Percentiles rank a stretch among this genome's conserved stretches.
phyloP scores from a whole-genome alignment of 1,284 basidiomycete species.

The Peniophora sp. region DNA sequence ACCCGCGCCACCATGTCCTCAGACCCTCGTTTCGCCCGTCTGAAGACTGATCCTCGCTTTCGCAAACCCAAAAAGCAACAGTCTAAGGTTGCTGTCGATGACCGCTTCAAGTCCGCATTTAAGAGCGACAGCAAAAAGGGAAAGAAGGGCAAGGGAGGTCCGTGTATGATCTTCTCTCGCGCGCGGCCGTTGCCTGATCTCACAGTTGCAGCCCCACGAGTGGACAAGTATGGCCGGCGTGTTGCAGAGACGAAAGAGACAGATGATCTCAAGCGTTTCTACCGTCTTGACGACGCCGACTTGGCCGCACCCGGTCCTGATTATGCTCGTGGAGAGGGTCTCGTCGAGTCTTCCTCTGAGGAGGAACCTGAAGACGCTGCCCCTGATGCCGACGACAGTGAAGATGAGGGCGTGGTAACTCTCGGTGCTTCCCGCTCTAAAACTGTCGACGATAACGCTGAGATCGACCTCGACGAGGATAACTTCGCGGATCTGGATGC shows the following conservation, averaged over 20 bases:
- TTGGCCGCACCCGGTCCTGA: conserved; percentile 47
- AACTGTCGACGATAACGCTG: conserved; percentile 29
- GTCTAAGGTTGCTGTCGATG: conserved; percentile 84
- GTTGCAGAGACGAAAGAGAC: conserved; percentile 63
- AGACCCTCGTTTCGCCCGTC: conserved; percentile 80
- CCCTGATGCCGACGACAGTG: conserved; percentile 38
- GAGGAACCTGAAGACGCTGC: conserved; percentile 37
- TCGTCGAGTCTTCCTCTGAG: conserved; percentile 85
- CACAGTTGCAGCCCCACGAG: conserved; percentile 36
- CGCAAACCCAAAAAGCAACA: conserved; percentile 74
- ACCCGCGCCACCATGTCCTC: conserved; percentile 38
- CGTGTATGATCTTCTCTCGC: conserved; percentile 12
- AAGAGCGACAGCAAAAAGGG: conserved; percentile 35
- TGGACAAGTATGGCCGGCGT: conserved; percentile 89
- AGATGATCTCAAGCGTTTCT: conserved; percentile 79
- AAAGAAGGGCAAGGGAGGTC: conserved; percentile 29
- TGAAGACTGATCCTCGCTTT: conserved; percentile 92
- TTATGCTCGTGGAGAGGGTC: conserved; percentile 84
- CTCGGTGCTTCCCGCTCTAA: conserved; percentile 37
- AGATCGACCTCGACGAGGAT: conserved; percentile 77
- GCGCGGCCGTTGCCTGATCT: conserved; percentile 3
- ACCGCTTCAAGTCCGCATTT: conserved; percentile 87
- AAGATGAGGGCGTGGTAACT: conserved; percentile 40
- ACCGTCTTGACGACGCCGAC: conserved; percentile 57
- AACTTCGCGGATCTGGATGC: conserved; percentile 66